Base-by-base conservation (phyloP, 2,329 filamentous ascomycete species). In the Fusarium buxicola region DNA sequence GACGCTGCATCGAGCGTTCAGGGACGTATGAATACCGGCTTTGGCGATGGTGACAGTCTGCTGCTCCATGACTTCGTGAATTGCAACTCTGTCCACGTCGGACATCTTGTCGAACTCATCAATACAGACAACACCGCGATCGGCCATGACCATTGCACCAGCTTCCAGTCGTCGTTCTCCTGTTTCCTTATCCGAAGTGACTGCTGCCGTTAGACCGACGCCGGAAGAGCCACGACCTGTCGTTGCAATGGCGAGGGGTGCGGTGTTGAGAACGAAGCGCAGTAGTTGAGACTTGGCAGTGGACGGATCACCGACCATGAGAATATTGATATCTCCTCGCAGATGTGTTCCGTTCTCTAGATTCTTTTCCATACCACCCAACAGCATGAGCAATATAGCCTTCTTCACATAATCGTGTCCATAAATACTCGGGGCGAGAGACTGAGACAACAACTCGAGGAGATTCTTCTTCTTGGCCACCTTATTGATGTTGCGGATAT, bases 91-190 rank as follows among this genome's bases (percentile, higher is more conserved):
- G 77, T 99, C 95, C 55, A 98, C 90, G 74, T 99, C 95, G 55
- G 93, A 97, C 95, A 99, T 99, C 78, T 99, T 99, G 81, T 99
- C 95, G 69, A 99, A 99, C 73, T 99, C 95, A 75, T 99, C 95
- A 67, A 99, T 99, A 81, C 95, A 99, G 30, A 99, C 95, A 10
- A 99, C 94, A 69, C 95, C 95, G 63, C 95, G 90, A 76, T 99
- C 95, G 63, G 89, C 95, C 73, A 99, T 92, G 59, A 99, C 95
- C 95, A 99, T 99, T 65, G 95, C 95, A 85, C 95, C 95, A 13
- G 95, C 95, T 78, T 99, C 95, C 1, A 99, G 85, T 66, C 95
- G 88, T 66, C 95, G 87, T 75, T 99, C 95, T 56, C 95, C 95
- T 1, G 95, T 99, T 77, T 99, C 95, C 75, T 98, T 98, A 77